Evolutionary conservation across 1,284 basidiomycete species (phyloP), one percentile per base, ranked within the genome.

Genomic region (Sporisorium reilianum): DNA sequence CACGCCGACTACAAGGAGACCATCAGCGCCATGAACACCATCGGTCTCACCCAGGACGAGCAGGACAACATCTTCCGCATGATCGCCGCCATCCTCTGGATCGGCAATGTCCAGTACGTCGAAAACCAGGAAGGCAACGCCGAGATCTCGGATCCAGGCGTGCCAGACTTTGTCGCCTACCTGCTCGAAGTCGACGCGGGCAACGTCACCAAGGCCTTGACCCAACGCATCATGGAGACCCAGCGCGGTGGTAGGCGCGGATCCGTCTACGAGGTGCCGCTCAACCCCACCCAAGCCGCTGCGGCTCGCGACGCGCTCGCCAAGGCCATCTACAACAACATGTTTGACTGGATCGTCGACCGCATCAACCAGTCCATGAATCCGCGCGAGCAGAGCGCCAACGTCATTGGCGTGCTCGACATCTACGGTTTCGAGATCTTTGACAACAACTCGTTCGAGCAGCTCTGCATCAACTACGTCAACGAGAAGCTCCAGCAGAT

Each of bases 401-500:
- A 95, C 69, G 88, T 98, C 59, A 94, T 99, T 72, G 97, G 97
- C 56, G 97, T 99, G 70, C 87, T 99, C 83, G 96, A 99, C 87
- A 98, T 98, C 68, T 83, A 77, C 78, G 77, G 95, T 9, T 98
- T 98, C 82, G 95, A 99, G 85, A 99, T 99, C 83, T 98, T 98
- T 85, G 92, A 95, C 87, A 94, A 97, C 86, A 99, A 99, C 87
- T 97, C 94, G 8, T 98, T 98, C 84, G 96, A 98, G 84, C 95
- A 99, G 86, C 90, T 99, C 22, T 99, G 97, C 87, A 99, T 99
- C 89, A 99, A 99, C 88, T 99, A 99, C 82, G 97, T 99, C 87
- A 99, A 99, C 88, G 97, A 99, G 87, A 98, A 98, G 86, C 89
- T 86, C 26, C 95, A 97, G 80, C 97, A 99, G 85, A 80, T 99